phyloP scores from a whole-genome alignment of 345 rosid genomes.

The Durio zibethinus region DNA sequence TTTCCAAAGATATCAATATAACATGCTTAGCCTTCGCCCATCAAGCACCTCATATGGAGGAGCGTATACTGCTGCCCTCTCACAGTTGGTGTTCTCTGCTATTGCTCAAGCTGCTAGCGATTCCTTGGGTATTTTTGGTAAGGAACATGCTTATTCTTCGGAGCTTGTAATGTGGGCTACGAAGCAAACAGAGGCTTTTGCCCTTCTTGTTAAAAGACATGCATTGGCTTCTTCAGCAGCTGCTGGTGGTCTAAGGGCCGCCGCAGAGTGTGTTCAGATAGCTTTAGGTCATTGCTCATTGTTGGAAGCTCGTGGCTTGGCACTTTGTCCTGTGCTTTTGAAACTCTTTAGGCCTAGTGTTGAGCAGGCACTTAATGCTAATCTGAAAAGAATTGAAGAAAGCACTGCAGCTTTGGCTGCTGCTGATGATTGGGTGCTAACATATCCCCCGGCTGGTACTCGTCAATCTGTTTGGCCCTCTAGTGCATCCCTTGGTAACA shows the following conservation, averaged over 20 bases:
- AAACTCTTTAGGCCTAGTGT: constrained; percentile 94
- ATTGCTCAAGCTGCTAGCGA: constrained; percentile 94
- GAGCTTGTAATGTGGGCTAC: constrained; percentile 99
- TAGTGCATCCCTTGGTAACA: constrained; percentile 38
- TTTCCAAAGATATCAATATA: constrained; percentile 76
- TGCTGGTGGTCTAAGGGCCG: constrained; percentile 98
- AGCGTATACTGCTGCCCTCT: constrained; percentile 97
- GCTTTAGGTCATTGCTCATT: constrained; percentile 99
- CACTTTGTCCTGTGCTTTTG: constrained; percentile 85
- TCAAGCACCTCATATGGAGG: constrained; percentile 98
- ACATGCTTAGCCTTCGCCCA: constrained; percentile 94
- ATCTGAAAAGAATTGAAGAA: constrained; percentile 94
- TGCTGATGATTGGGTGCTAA: constrained; percentile 97
- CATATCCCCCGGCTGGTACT: constrained; percentile 53
- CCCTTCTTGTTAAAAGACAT: constrained; percentile 90
- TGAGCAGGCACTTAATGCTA: constrained; percentile 94
- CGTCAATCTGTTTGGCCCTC: constrained; percentile 71
- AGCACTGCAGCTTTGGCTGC: constrained; percentile 99
- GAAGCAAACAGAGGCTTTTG: constrained; percentile 85
- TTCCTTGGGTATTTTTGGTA: constrained; percentile 78
- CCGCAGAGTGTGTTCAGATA: constrained; percentile 99
- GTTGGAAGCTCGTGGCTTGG: constrained; percentile 89
- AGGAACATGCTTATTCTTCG: constrained; percentile 83
- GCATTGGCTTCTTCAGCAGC: constrained; percentile 98
- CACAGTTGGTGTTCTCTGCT: constrained; percentile 96